Percentiles rank a stretch among this genome's conserved stretches.
Conservation (phyloP, 352 stramenopile species). For the Globisporangium recalcitrans region DNA sequence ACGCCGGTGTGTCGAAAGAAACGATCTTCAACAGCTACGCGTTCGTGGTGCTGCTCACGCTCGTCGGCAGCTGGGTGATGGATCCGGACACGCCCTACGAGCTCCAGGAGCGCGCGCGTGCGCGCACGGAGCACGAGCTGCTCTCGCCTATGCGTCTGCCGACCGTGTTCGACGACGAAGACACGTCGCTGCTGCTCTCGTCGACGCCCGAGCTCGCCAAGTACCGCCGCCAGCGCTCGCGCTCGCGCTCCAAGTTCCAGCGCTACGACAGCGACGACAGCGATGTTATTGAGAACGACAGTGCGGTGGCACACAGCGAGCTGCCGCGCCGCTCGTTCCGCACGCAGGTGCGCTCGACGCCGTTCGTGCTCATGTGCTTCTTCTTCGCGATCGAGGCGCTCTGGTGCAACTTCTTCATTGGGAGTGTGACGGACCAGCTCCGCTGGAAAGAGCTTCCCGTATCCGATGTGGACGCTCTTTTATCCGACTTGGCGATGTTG, state of each 20-base stretch:
- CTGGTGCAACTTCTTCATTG: conserved; percentile 84
- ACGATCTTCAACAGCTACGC: conserved; percentile 53
- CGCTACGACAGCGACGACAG: conserved; percentile 24
- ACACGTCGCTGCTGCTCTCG: conserved; percentile 37
- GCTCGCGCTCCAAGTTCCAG: conserved; percentile 12
- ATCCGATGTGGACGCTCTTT: conserved; percentile 32
- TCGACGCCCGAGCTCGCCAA: conserved; percentile 48
- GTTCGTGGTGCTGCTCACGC: conserved; percentile 38
- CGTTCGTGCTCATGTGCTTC: conserved; percentile 66
- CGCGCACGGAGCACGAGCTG: conserved; percentile 32
- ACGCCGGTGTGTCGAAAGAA: conserved; percentile 29
- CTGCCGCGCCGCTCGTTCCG: conserved; percentile 56
- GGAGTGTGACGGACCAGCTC: conserved; percentile 53
- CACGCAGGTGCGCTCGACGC: conserved; percentile 50
- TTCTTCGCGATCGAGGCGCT: conserved; percentile 74
- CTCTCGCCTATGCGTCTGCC: conserved; percentile 54
- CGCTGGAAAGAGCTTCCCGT: conserved; percentile 42
- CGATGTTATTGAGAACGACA: background rate
- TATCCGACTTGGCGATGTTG: conserved; percentile 52
- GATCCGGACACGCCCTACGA: conserved; percentile 53
- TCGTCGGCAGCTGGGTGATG: conserved; percentile 45
- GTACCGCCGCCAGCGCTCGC: conserved; percentile 18
- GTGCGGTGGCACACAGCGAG: conserved; percentile 5
- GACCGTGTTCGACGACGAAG: conserved; percentile 55
- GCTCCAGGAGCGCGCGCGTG: conserved; percentile 3